phyloP scores from a whole-genome alignment of 1,284 basidiomycete genomes.

The Cystobasidiaceae sp. region DNA sequence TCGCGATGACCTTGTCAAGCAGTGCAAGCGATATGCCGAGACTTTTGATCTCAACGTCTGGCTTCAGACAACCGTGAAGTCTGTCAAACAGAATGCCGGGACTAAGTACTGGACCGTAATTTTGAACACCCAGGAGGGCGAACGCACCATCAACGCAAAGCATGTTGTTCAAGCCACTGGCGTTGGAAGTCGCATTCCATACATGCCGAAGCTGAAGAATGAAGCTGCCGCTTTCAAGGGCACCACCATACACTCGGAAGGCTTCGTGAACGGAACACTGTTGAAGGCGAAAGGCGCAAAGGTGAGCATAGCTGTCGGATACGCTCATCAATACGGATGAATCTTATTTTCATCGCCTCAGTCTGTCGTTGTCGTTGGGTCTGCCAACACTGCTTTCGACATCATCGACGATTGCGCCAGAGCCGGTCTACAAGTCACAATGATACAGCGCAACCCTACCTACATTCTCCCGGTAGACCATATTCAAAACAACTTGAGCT shows the following conservation, averaged over 20 bases:
- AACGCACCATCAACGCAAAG: background rate
- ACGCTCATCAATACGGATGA: background rate
- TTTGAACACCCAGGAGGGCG: background rate
- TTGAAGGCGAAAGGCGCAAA: constrained; percentile 1
- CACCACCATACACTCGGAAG: background rate
- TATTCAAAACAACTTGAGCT: background rate
- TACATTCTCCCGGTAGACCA: background rate
- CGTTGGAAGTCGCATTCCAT: background rate
- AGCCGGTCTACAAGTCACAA: background rate
- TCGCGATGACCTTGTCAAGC: background rate
- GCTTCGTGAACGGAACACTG: background rate
- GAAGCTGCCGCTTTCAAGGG: background rate
- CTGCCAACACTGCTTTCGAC: constrained; percentile 14
- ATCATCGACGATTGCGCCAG: background rate
- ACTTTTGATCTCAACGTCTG: background rate
- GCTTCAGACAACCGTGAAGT: background rate
- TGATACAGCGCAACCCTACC: background rate
- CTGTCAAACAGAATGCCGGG: background rate
- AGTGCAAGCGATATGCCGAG: background rate
- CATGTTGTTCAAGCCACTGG: constrained; percentile 9
- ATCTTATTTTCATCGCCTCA: no score
- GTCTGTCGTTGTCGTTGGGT: background rate
- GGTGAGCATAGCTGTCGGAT: background rate
- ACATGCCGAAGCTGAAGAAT: background rate
- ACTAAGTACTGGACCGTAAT: background rate